A percentile compares a stretch with the other conserved stretches of the same genome.
Conservation (phyloP, 805 yeast genomes). For the Pichia ethanolica region DNA sequence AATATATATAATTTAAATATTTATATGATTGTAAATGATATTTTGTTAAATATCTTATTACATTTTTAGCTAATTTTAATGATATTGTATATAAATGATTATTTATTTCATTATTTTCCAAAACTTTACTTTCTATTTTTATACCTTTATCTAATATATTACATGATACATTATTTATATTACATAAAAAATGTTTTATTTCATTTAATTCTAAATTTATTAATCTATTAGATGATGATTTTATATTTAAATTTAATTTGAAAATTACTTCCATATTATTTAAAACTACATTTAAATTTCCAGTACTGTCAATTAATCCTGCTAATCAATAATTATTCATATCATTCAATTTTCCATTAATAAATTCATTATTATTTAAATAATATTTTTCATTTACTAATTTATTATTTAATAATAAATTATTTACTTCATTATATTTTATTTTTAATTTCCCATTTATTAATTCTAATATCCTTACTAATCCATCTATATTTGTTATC, state of each 20-base stretch:
- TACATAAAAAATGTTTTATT: background rate
- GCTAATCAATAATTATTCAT: conserved; percentile 1
- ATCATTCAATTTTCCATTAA: background rate
- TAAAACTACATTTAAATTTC: background rate
- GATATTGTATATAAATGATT: background rate
- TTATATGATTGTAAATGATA: background rate
- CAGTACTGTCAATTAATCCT: background rate
- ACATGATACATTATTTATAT: background rate
- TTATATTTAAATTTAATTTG: background rate
- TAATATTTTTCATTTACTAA: background rate
- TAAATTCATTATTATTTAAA: background rate
- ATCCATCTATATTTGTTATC: background rate
- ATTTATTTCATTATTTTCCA: background rate
- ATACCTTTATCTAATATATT: background rate
- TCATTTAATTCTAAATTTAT: background rate
- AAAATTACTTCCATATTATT: background rate
- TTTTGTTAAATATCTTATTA: background rate
- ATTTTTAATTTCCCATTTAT: background rate
- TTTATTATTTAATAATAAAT: background rate
- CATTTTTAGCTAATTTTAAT: background rate
- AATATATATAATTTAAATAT: background rate
- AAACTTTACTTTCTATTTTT: background rate
- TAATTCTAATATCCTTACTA: background rate
- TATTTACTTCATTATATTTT: background rate
- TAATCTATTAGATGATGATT: background rate